phyloP scores from a whole-genome alignment of 148 eudicot species.

The Vaccinium vitisidaea region DNA sequence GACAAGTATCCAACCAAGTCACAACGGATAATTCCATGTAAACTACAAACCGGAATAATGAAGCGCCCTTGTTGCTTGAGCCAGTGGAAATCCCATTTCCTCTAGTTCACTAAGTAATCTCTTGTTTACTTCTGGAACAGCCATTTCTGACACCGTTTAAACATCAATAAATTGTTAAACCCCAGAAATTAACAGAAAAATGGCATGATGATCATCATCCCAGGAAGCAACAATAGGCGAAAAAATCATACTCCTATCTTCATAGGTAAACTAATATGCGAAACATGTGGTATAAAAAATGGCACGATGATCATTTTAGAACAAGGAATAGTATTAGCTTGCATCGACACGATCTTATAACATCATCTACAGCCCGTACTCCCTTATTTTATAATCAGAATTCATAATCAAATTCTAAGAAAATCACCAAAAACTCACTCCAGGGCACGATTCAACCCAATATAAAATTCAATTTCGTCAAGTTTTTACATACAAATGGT shows the following conservation, averaged over 20 bases:
- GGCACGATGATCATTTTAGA: not conserved
- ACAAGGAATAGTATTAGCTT: not conserved
- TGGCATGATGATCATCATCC: too few species aligned
- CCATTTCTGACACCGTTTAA: conserved; percentile 47
- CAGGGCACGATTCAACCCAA: not conserved
- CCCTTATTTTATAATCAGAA: not conserved
- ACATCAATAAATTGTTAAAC: not conserved
- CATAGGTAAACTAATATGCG: too few species aligned
- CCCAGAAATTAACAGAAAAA: not conserved
- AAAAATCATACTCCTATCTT: not conserved
- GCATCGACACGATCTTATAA: not conserved
- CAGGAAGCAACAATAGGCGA: too few species aligned
- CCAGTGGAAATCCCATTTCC: conserved; percentile 70
- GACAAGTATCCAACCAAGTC: not conserved
- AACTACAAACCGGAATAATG: conserved; percentile 58
- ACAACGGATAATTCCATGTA: not conserved
- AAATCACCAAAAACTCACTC: not conserved
- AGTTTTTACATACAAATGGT: not conserved
- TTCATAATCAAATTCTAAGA: not conserved
- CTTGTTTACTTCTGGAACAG: conserved; percentile 61
- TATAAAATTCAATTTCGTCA: not conserved
- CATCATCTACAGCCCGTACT: not conserved
- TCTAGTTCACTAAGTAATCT: conserved; percentile 53
- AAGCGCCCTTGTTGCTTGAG: conserved; percentile 65
- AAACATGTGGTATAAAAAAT: not conserved